Evolutionary conservation across 2,329 filamentous ascomycete genomes (phyloP).

Genomic region (Fusarium sp.): DNA sequence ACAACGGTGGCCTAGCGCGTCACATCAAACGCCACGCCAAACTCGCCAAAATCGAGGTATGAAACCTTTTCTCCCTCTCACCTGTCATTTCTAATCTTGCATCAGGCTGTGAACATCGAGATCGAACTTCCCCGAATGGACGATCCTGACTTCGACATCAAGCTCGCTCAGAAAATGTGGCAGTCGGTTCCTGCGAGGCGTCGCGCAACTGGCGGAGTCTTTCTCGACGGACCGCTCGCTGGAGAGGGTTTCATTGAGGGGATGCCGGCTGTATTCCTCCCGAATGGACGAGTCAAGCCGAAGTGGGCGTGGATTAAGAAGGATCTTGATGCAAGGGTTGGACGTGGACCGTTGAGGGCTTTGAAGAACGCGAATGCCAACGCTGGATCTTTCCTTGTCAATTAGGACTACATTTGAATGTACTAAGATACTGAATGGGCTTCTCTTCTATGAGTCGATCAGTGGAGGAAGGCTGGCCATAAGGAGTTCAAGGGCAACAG

Average conservation of each 20-base stretch:
- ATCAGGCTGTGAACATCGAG: constrained; percentile 1
- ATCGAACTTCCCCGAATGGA: not conserved
- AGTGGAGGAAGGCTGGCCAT: too few species aligned
- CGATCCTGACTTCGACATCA: not conserved
- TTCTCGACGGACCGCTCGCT: constrained; percentile 10
- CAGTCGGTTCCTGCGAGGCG: constrained; percentile 15
- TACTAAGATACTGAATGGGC: too few species aligned
- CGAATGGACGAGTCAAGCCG: constrained; percentile 14
- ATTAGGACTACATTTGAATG: too few species aligned
- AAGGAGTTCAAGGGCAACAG: not conserved
- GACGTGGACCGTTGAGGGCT: not conserved
- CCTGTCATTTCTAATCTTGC: rapidly evolving
- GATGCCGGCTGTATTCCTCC: constrained; percentile 1
- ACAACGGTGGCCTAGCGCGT: not conserved
- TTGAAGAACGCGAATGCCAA: constrained; percentile 3
- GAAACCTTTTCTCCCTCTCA: rapidly evolving
- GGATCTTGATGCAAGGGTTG: not conserved
- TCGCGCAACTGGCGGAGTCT: constrained; percentile 7
- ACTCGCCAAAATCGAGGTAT: constrained; percentile 10
- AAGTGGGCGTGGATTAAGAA: constrained; percentile 18
- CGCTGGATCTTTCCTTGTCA: not conserved
- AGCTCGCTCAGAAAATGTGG: constrained; percentile 18
- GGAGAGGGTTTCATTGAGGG: constrained; percentile 9
- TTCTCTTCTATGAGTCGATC: not conserved
- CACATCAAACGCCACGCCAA: constrained; percentile 21